phyloP scores from a whole-genome alignment of 2,329 filamentous ascomycete species.

The Arthroderma uncinatum region DNA sequence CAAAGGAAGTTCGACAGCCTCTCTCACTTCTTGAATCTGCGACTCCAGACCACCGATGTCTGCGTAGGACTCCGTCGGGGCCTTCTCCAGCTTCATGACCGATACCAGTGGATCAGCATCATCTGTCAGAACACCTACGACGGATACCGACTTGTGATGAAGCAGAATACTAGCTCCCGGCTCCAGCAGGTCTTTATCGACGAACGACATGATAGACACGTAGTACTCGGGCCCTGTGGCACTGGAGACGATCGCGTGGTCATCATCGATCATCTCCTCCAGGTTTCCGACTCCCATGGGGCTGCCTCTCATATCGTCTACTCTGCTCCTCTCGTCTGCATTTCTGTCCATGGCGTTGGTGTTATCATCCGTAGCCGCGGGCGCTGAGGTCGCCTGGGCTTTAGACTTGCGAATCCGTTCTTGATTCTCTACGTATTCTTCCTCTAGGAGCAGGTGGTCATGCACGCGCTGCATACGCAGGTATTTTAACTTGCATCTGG shows the following conservation, averaged over 20 bases:
- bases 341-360: conserved; percentile 73
- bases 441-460: conserved; percentile 90
- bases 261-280: conserved; percentile 98
- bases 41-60: conserved; percentile 93
- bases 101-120: conserved; percentile 91
- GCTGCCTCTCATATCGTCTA: conserved; percentile 96
- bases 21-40: conserved; percentile 95
- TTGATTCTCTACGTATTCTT: conserved; percentile 98
- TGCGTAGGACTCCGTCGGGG: conserved; percentile 93
- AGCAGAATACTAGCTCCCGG: conserved; percentile 89
- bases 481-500: conserved; percentile 92
- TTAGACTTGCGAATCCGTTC: conserved; percentile 91
- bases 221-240: conserved; percentile 98
- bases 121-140: conserved; percentile 92
- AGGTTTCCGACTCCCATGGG: conserved; percentile 97
- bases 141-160: conserved; percentile 95
- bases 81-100: conserved; percentile 99
- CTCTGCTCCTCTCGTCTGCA: conserved; percentile 85
- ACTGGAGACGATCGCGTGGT: conserved; percentile 96
- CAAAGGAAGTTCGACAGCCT: conserved; percentile 90
- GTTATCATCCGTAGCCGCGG: conserved; percentile 49
- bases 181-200: conserved; percentile 96
- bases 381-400: conserved; percentile 51
- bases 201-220: conserved; percentile 99
- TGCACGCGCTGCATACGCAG: conserved; percentile 98